Conservation (phyloP, 2,329 filamentous ascomycete species). For the Penicillium concentricum region DNA sequence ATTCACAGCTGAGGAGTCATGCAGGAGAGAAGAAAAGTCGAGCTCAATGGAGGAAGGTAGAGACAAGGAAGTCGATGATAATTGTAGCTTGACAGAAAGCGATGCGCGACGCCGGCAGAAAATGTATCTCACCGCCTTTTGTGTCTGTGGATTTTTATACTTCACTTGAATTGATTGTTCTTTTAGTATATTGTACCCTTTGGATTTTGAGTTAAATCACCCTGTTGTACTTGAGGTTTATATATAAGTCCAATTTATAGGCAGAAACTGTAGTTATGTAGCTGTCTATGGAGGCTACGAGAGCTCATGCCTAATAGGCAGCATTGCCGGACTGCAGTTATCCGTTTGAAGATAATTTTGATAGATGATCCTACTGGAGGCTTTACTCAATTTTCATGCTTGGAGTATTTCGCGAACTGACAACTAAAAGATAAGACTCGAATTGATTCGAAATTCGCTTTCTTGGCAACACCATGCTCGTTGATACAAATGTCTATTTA, state of each 20-base stretch:
- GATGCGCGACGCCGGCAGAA: constrained; percentile 9
- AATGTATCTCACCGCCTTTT: constrained; percentile 8
- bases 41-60: constrained; percentile 3
- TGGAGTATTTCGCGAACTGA: background rate
- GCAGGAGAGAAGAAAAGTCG: background rate
- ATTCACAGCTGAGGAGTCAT: background rate
- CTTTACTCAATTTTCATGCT: background rate
- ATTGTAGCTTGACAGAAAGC: constrained; percentile 11
- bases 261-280: background rate
- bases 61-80: constrained; percentile 1
- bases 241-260: background rate
- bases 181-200: background rate
- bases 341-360: background rate
- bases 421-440: background rate
- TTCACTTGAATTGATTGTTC: background rate
- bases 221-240: background rate
- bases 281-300: background rate
- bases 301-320: background rate
- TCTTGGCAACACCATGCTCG: too few species aligned
- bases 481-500: background rate
- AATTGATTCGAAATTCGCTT: background rate
- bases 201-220: background rate
- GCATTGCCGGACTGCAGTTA: constrained; percentile 1
- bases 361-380: background rate
- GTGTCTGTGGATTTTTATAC: background rate